A percentile compares a stretch with the other conserved stretches of the same genome.
phyloP scores from a whole-genome alignment of 108 stramenopile genomes.

The Mediolabrus comicus region DNA sequence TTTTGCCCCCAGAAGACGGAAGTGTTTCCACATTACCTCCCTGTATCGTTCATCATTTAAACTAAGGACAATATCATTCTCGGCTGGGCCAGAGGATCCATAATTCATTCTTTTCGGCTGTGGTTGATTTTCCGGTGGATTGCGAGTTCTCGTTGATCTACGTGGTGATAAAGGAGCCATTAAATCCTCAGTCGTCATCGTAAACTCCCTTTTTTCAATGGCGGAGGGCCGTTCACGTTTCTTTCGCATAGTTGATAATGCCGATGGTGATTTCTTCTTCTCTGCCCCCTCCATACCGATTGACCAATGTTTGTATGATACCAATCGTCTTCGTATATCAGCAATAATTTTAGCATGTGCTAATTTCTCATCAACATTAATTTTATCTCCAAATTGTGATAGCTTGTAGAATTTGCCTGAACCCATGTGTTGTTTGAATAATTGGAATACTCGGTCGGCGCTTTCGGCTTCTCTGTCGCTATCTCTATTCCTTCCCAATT shows the following conservation, averaged over 20 bases:
- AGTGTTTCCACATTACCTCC: constrained; percentile 26
- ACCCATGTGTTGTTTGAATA: constrained; percentile 13
- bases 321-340: constrained; percentile 11
- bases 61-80: constrained; percentile 14
- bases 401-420: constrained; percentile 14
- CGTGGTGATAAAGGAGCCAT: neutral
- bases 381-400: neutral
- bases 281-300: neutral
- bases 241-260: neutral
- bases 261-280: neutral
- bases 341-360: constrained; percentile 4
- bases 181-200: neutral
- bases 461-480: constrained; percentile 12
- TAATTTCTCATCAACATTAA: neutral
- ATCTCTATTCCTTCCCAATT: constrained; percentile 14
- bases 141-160: neutral
- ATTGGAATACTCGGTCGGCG: constrained; percentile 17
- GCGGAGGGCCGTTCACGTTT: neutral
- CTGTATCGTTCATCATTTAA: constrained; percentile 16
- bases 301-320: constrained; percentile 5
- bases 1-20: constrained; percentile 8
- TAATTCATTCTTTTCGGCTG: neutral
- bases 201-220: neutral
- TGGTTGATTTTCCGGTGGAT: neutral
- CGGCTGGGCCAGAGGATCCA: neutral